A percentile compares a stretch with the other conserved stretches of the same genome.
These are phyloP conservation scores for Suillus luteus DNA, from an alignment of 768 basidiomycete species.

Conservation along the genomic window DNA sequence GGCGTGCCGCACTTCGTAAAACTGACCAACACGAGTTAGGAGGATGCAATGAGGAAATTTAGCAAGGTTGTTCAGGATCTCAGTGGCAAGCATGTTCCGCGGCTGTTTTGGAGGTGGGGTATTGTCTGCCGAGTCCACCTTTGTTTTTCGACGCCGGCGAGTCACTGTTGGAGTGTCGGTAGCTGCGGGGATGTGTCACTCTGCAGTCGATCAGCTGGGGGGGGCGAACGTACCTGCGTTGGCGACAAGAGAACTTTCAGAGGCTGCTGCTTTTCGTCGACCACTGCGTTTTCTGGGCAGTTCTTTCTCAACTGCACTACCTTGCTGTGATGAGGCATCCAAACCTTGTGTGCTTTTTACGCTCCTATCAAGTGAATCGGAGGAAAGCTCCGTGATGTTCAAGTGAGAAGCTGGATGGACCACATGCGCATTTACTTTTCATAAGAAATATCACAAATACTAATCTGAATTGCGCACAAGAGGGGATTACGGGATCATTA, in stretches of 20 bases:
- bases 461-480: constrained; percentile 8
- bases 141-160: not conserved
- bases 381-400: not conserved
- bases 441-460: constrained; percentile 1
- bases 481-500: constrained; percentile 6
- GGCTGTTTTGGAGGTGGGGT: constrained; percentile 28
- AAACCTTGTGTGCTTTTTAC: not conserved
- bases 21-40: constrained; percentile 90
- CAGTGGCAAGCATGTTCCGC: constrained; percentile 59
- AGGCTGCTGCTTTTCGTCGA: not conserved
- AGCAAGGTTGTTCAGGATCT: constrained; percentile 69
- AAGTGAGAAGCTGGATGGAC: not conserved
- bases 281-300: not conserved
- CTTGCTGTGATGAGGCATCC: not conserved
- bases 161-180: not conserved
- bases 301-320: not conserved
- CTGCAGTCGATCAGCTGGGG: not conserved
- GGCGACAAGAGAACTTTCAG: not conserved
- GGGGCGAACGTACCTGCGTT: not conserved
- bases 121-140: constrained; percentile 7
- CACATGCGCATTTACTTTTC: not conserved
- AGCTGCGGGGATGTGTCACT: too few species aligned
- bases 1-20: constrained; percentile 75
- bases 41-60: constrained; percentile 88
- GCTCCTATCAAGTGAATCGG: not conserved